phyloP scores from a whole-genome alignment of 148 eudicot species.

The Selenicereus undatus region DNA sequence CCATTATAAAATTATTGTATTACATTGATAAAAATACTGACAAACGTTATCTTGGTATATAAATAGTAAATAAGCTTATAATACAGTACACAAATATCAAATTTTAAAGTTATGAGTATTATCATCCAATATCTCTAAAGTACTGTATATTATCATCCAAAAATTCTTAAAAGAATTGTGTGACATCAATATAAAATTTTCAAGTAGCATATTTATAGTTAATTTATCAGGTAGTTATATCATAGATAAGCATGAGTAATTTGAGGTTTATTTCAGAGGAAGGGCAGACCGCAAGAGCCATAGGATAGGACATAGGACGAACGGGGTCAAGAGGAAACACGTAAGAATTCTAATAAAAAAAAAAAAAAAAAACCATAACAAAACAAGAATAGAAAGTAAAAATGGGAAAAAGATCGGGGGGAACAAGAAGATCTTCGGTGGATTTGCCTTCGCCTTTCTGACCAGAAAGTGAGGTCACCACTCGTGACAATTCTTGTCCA shows the following conservation, averaged over 20 bases:
- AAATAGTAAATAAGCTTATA: too few relatives aligned
- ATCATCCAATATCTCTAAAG: too few relatives aligned
- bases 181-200: background rate
- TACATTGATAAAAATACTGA: too few relatives aligned
- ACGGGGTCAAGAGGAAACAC: background rate
- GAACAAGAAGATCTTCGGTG: slow-evolving; percentile 21
- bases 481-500: slow-evolving; percentile 33
- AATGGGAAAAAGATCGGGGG: background rate
- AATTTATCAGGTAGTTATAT: background rate
- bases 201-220: background rate
- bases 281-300: background rate
- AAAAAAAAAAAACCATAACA: background rate
- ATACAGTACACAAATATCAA: too few relatives aligned
- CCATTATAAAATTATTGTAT: too few relatives aligned
- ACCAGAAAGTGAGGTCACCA: slow-evolving; percentile 23
- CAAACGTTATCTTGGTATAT: too few relatives aligned
- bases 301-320: background rate
- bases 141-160: too few relatives aligned
- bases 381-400: background rate
- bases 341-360: background rate
- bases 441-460: slow-evolving; percentile 19
- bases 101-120: too few relatives aligned
- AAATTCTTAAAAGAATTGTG: background rate
- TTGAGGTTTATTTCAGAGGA: background rate
- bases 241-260: background rate